Evolutionary conservation across 139 green algal species (phyloP), one percentile per base, ranked within the genome.

Genomic region (Volvox africanus): DNA sequence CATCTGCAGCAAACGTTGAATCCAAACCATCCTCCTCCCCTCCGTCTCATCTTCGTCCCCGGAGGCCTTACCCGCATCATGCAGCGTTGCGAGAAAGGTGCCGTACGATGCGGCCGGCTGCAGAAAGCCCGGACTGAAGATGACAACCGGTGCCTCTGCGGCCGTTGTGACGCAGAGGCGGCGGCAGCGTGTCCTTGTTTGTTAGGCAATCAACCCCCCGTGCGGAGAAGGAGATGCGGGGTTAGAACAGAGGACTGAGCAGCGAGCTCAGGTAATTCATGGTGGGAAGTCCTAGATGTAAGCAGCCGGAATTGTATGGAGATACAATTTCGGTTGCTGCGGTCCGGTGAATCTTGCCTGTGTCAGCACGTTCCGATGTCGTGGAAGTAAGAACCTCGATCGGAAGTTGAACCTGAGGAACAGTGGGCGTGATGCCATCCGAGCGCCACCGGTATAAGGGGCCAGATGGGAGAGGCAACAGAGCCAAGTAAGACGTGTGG

Each of bases 71-170:
- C 80, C 80, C 6, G 44, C 80, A 1, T 55, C 80, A 28, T 73
- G 50, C 50, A 86, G 80, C 50, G 21, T n/a, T 44, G 33, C 2
- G 13, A 71, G 32, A 6, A 73, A 26, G 24, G 50, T 44, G 44
- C 50, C 28, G 80, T 86, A 86, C 14, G 80, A 71, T 20, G 50
- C 12, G 16, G 80, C 26, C 19, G 80, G 11, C 80, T 71, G 50
- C 80, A 86, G 50, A 44, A 86, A 86, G 80, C 80, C 80, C 20
- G 17, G 12, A 44, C 50, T 86, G 50, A 86, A 86, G 80, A 86
- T 73, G 28, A 86, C 80, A 0, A 71, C 80, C 26, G 80, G 80
- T 24, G 24, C 14, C 11, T 55, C 80, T 86, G 80, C 80, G 3
- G 76, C 44, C 44, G 44, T 55, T 55, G 44, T 55, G 44, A 9